phyloP scores from a whole-genome alignment of 768 basidiomycete genomes.

The Russula compacta region DNA sequence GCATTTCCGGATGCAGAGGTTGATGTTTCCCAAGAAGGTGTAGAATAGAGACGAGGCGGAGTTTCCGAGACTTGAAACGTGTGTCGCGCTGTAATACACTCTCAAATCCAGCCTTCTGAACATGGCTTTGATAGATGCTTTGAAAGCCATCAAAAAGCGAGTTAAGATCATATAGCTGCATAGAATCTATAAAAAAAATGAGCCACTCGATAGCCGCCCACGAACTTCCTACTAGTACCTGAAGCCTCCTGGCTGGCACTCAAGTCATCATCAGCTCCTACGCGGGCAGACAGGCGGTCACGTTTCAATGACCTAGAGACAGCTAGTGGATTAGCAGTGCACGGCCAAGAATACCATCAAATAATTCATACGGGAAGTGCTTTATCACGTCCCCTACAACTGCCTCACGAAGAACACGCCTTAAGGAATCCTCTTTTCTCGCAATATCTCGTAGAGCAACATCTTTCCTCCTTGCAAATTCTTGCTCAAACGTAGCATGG shows the following conservation, averaged over 20 bases:
- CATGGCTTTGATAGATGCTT: not conserved
- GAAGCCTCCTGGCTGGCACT: not conserved
- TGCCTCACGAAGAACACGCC: not conserved
- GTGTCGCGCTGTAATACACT: not conserved
- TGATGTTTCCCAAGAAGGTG: not conserved
- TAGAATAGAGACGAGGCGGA: not conserved
- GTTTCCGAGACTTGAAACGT: not conserved
- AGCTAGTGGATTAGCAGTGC: not conserved
- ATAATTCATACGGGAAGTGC: slow-evolving; percentile 4
- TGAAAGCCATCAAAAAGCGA: not conserved
- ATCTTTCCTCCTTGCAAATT: not conserved
- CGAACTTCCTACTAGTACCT: not conserved
- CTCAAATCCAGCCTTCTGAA: not conserved
- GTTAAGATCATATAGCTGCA: slow-evolving; percentile 1
- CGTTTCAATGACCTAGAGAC: slow-evolving; percentile 2
- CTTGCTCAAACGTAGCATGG: not conserved
- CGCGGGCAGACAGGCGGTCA: not conserved
- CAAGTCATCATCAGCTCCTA: not conserved
- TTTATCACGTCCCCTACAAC: not conserved
- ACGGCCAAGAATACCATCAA: not conserved
- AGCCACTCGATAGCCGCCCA: not conserved
- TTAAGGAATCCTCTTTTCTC: not conserved
- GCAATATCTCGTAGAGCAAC: not conserved
- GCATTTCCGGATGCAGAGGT: not conserved
- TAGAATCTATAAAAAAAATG: not conserved